phyloP scores from a whole-genome alignment of 805 yeast genomes.

The Debaryomyces prosopidis region DNA sequence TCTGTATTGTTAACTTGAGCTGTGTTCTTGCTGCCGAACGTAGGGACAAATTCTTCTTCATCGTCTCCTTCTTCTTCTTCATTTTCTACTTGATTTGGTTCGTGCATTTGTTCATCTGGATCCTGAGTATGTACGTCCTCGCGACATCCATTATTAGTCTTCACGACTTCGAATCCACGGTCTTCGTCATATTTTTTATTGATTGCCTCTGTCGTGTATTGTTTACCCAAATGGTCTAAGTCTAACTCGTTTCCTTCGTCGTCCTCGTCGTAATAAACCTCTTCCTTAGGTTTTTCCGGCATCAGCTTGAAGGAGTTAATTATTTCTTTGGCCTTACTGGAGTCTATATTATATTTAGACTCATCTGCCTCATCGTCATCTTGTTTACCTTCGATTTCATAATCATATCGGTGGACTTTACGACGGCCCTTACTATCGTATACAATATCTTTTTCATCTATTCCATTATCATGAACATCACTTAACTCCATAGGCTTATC shows the following conservation, averaged over 20 bases:
- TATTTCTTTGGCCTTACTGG: constrained; percentile 13
- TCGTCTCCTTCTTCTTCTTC: constrained; percentile 12
- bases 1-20: constrained; percentile 43
- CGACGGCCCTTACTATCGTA: constrained; percentile 39
- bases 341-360: constrained; percentile 25
- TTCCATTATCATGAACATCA: constrained; percentile 33
- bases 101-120: constrained; percentile 5
- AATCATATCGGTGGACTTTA: constrained; percentile 32
- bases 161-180: constrained; percentile 15
- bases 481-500: constrained; percentile 38
- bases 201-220: constrained; percentile 29
- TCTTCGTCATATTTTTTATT: constrained; percentile 25
- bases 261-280: constrained; percentile 36
- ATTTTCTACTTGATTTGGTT: constrained; percentile 24
- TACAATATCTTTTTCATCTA: constrained; percentile 32
- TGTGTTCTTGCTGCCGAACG: constrained; percentile 37
- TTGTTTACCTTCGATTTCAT: constrained; percentile 30
- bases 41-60: constrained; percentile 54
- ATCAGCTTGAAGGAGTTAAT: constrained; percentile 23
- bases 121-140: constrained; percentile 3
- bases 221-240: constrained; percentile 24
- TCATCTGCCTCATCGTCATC: constrained; percentile 21
- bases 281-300: constrained; percentile 25
- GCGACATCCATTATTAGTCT: not conserved
- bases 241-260: constrained; percentile 44